Evolutionary conservation across 495 filamentous ascomycete genomes (phyloP), one percentile per base, ranked within the genome.

Genomic region (Podospora pseudoanserina): DNA sequence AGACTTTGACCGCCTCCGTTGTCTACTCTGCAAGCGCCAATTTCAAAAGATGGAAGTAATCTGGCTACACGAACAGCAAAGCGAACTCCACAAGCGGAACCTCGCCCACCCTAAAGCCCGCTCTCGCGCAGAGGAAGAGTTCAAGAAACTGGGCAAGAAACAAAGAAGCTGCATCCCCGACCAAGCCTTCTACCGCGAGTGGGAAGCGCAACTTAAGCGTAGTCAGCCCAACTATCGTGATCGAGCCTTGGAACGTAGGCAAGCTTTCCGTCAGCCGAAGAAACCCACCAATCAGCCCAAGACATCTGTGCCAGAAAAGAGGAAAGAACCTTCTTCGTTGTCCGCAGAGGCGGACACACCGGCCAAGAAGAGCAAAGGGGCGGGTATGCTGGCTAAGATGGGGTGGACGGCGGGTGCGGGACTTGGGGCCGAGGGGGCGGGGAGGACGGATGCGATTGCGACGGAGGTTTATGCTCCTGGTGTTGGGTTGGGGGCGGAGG

Each of bases 321-420:
- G 75, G 59, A 77, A 78, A 62, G 73, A 76, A 60, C 72, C 66
- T 15, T 28, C 64, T 3, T 60, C 39, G 7, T 49, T 63, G 0
- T 69, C 67, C 13, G 28, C 64, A 1, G 68, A 71, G 34, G 69
- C 55, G 5, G 70, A 68, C n/a, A 44, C 70, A 4, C 63, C 70
- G 34, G 70, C 68, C 73, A 63, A 79, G 20, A 84, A 85, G 66
- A 94, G 91, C n/a, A 97, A 94, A 80, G 94, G 93, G 27, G 91
- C 91, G 5, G 87, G 90, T 0, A 80, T 97, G 39, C 85, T 97
- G 6, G 88, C 90, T 62, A 97, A 96, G 80, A 96, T 97, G 92
- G 93, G 93, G 18, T 97, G 91, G 91, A 88, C 84, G 15, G 86
- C 86, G 2, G 93, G 93, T 0, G 84, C 88, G 66, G 94, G 94